A percentile compares a stretch with the other conserved stretches of the same genome.
These are phyloP conservation scores for Medicago lupulina DNA, from an alignment of 306 rosid species.

Conservation along the genomic window DNA sequence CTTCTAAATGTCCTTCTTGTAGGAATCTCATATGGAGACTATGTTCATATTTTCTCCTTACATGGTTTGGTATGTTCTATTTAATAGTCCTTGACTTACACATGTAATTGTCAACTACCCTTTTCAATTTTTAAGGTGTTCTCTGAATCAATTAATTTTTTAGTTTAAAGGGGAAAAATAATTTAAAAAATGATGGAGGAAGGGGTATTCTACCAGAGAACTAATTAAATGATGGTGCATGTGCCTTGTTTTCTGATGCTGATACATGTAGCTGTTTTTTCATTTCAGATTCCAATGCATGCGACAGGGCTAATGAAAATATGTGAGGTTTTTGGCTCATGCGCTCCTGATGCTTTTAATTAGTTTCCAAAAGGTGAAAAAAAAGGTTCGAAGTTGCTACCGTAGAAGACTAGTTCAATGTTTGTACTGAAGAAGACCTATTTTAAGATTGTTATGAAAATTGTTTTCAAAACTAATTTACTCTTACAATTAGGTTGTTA, in stretches of 20 bases:
- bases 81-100: constrained; percentile 19
- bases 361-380: no score
- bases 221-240: constrained; percentile 26
- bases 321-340: constrained; percentile 86
- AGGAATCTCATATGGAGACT: constrained; percentile 79
- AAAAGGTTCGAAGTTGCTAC: no score
- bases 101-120: constrained; percentile 13
- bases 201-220: constrained; percentile 14
- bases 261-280: constrained; percentile 41
- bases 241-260: constrained; percentile 35
- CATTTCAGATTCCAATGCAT: constrained; percentile 81
- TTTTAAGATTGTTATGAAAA: no score
- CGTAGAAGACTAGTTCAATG: no score
- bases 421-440: no score
- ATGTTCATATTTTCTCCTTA: constrained; percentile 85
- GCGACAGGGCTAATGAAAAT: constrained; percentile 79
- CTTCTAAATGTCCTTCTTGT: constrained; percentile 72
- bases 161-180: constrained; percentile 6
- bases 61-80: constrained; percentile 84
- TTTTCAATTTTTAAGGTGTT: constrained; percentile 1
- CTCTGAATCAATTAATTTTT: constrained; percentile 26
- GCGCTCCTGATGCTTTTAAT: constrained; percentile 48
- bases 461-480: no score
- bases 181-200: constrained; percentile 23
- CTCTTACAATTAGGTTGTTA: no score